phyloP scores from a whole-genome alignment of 2,329 filamentous ascomycete species.

The Aspergillus persii region DNA sequence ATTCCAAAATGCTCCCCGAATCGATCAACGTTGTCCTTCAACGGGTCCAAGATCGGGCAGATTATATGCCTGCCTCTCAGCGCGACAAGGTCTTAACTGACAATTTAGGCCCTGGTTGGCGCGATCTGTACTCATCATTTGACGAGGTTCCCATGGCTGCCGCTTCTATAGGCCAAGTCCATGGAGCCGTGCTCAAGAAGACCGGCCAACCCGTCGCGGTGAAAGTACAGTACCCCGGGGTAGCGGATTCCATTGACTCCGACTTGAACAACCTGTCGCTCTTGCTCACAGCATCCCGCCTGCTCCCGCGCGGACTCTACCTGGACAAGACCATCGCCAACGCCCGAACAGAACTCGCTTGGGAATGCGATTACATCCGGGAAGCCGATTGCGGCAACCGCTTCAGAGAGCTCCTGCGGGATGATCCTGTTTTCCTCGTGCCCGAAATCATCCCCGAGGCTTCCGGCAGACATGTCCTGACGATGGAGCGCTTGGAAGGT shows the following conservation, averaged over 20 bases:
- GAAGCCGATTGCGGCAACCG: slow-evolving; percentile 78
- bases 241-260: slow-evolving; percentile 92
- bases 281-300: slow-evolving; percentile 82
- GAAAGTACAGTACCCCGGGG: slow-evolving; percentile 96
- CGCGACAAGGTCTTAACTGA: slow-evolving; percentile 75
- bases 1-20: slow-evolving; percentile 87
- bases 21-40: slow-evolving; percentile 87
- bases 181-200: slow-evolving; percentile 75
- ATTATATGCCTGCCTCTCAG: slow-evolving; percentile 97
- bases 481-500: slow-evolving; percentile 88
- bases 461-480: slow-evolving; percentile 81
- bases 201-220: slow-evolving; percentile 79
- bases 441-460: slow-evolving; percentile 76
- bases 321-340: slow-evolving; percentile 98
- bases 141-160: slow-evolving; percentile 91
- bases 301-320: slow-evolving; percentile 88
- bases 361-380: slow-evolving; percentile 94
- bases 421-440: slow-evolving; percentile 75
- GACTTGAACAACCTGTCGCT: slow-evolving; percentile 92
- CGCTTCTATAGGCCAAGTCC: slow-evolving; percentile 95
- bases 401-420: slow-evolving; percentile 74
- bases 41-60: slow-evolving; percentile 90
- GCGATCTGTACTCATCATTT: slow-evolving; percentile 77
- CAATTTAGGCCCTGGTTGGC: slow-evolving; percentile 82
- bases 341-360: slow-evolving; percentile 83